Base-by-base conservation (phyloP, 2,329 filamentous ascomycete genomes). In the Aureobasidium lini region DNA sequence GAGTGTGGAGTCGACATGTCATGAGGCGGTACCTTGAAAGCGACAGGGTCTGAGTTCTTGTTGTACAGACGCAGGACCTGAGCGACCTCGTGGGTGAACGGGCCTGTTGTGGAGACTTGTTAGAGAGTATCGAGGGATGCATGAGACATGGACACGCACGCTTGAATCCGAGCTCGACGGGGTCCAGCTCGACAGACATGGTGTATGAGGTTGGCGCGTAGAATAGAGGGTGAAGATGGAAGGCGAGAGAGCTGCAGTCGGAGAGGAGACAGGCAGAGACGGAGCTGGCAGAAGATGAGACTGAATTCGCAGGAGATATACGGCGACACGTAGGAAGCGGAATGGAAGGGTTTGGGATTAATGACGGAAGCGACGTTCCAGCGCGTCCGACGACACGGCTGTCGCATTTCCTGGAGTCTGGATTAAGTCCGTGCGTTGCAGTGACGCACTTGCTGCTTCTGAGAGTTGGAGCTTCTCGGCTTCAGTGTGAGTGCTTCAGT, bases 101-200 rank as follows among this genome's bases (percentile, higher is more conserved):
- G 83, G 58, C 83, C 84, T 85, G 60, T 13, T 49, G 34, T n/a
- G 40, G 28, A 42, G 52, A 50, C 60, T 60, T 64, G 44, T 50
- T n/a, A 59, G 40, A 31, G 18, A 29, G 23, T 4, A 48, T 32
- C 7, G 15, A 18, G 31, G 13, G 15, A 3, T 36, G 15, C 10
- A 44, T 15, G n/a, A 44, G 47, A 53, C 31, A 62, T 42, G 63
- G 43, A 10, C 63, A 81, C 88, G 71, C 81, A 97, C 94, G 89
- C 77, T 86, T 88, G 79, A 99, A 99, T 78, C 85, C 89, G 72
- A 99, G 85, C 83, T 97, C 94, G 67, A 84, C 76, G 62, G 93
- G 94, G 69, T 94, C 87, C 72, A 99, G 89, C 70, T 96, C 89
- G 78, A 99, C 88, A 68, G 93, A 95, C 94, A 97, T 97, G 77